Evolutionary conservation across 31 red algal species (phyloP).

Genomic region (Asparagopsis taxiformis): DNA sequence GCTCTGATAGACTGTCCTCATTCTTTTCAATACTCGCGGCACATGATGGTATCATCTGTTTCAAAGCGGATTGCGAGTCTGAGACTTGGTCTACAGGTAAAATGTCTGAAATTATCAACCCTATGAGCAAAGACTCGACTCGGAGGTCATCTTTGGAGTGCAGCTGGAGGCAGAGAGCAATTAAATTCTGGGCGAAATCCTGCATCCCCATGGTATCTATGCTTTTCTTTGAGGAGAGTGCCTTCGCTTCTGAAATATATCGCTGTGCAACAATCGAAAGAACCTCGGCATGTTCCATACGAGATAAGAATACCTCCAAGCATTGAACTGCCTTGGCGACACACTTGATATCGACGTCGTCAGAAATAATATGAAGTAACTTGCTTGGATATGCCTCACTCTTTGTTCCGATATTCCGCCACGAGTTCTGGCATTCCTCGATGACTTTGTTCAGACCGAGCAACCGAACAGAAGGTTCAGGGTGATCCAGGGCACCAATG

Average conservation of each 20-base stretch:
- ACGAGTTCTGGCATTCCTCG: neutral
- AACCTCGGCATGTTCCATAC: neutral
- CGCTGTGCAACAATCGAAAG: neutral
- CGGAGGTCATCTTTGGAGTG: neutral
- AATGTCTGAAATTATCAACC: conserved; percentile 9
- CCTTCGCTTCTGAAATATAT: neutral
- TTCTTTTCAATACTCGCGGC: neutral
- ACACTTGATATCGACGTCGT: neutral
- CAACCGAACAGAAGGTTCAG: conserved; percentile 17
- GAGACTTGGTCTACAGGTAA: neutral
- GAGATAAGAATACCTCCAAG: neutral
- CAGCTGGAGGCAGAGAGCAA: conserved; percentile 2
- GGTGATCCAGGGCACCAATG: conserved; percentile 28
- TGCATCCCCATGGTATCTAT: neutral
- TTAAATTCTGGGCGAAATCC: neutral
- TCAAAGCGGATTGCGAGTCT: neutral
- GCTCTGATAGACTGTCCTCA: neutral
- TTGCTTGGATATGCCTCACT: neutral
- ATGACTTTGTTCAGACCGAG: conserved; percentile 5
- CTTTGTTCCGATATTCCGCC: neutral
- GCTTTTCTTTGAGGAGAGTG: conserved; percentile 4
- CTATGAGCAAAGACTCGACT: conserved; percentile 3
- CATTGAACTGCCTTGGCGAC: neutral
- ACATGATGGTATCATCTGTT: neutral
- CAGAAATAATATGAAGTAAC: neutral